These are phyloP conservation scores for Botrytis fragariae DNA, from an alignment of 2,329 filamentous ascomycete genomes.

Conservation along the genomic window DNA sequence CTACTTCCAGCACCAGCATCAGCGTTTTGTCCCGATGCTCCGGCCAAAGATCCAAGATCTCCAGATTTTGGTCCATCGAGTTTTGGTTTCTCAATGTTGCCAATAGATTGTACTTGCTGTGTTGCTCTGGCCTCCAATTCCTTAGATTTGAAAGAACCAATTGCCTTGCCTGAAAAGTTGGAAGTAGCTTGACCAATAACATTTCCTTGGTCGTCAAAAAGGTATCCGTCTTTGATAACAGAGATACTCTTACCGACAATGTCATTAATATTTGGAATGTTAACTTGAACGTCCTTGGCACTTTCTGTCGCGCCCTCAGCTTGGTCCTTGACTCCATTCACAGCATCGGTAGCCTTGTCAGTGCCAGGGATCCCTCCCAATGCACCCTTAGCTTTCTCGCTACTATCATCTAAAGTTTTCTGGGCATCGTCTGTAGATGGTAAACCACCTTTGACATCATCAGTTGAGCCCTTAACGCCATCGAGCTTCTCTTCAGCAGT, in stretches of 20 bases:
- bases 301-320: not conserved
- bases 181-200: conserved; percentile 55
- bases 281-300: not conserved
- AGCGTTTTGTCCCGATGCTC: not conserved
- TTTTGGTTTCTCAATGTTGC: not conserved
- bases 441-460: not conserved
- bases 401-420: not conserved
- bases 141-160: conserved; percentile 17
- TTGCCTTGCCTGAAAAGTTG: conserved; percentile 17
- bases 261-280: conserved; percentile 11
- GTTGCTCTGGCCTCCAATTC: conserved; percentile 16
- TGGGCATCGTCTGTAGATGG: conserved; percentile 6
- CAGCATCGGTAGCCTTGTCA: not conserved
- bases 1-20: not conserved
- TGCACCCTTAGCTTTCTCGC: not conserved
- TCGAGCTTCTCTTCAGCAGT: not conserved
- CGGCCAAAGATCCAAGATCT: not conserved
- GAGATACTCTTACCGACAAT: conserved; percentile 59
- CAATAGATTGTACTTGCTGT: conserved; percentile 6
- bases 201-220: conserved; percentile 52
- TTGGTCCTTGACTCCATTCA: conserved; percentile 12
- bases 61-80: not conserved
- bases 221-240: conserved; percentile 67
- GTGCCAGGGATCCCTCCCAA: not conserved
- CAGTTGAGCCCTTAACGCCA: not conserved